Percentiles rank a stretch among this genome's conserved stretches.
Evolutionary conservation across 805 yeast species (phyloP).

Genomic region (Clavispora vitiphila): DNA sequence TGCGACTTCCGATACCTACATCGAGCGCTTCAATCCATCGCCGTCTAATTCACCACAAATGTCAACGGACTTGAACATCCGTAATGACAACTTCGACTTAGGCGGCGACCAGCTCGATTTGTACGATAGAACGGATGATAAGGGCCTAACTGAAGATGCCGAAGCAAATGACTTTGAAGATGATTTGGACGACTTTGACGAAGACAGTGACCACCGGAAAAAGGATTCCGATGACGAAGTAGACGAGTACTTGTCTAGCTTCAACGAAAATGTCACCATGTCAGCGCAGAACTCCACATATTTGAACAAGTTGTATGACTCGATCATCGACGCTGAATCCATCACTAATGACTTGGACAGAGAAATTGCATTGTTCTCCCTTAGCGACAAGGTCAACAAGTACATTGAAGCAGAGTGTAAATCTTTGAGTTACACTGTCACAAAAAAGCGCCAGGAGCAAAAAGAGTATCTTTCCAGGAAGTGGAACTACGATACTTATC

Average conservation of each 20-base stretch:
- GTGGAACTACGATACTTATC: constrained; percentile 39
- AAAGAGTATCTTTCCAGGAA: constrained; percentile 26
- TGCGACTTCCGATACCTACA: constrained; percentile 6
- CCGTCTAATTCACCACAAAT: constrained; percentile 38
- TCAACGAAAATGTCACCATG: constrained; percentile 7
- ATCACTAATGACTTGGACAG: constrained; percentile 30
- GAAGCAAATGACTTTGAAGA: constrained; percentile 19
- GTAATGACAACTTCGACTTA: constrained; percentile 27
- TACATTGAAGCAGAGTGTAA: constrained; percentile 30
- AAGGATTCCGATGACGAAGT: constrained; percentile 21
- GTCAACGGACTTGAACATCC: constrained; percentile 28
- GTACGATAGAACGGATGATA: constrained; percentile 18
- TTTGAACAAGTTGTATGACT: constrained; percentile 27
- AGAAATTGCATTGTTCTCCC: constrained; percentile 27
- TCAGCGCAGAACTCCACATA: constrained; percentile 12
- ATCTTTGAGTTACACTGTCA: constrained; percentile 26
- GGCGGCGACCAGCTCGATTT: constrained; percentile 33
- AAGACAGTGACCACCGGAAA: constrained; percentile 13
- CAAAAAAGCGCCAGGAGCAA: constrained; percentile 28
- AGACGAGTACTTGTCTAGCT: constrained; percentile 17
- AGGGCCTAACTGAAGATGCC: constrained; percentile 17
- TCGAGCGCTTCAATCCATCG: constrained; percentile 27
- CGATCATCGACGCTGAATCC: constrained; percentile 31
- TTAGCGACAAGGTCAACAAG: constrained; percentile 29
- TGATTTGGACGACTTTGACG: constrained; percentile 25